phyloP scores from a whole-genome alignment of 2,329 filamentous ascomycete genomes.

The Ambrosiella xylebori region DNA sequence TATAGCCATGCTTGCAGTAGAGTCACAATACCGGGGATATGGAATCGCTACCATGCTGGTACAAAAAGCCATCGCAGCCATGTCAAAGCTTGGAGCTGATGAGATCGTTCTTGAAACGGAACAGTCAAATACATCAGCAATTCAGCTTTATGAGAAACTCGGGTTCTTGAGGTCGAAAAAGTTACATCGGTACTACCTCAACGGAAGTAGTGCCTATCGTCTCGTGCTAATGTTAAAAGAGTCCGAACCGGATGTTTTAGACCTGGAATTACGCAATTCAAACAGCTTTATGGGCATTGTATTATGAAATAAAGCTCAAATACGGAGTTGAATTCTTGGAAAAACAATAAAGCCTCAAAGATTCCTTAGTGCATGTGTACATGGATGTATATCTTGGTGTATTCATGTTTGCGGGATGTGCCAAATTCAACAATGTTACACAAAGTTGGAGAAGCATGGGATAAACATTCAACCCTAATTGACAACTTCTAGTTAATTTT shows the following conservation, averaged over 20 bases:
- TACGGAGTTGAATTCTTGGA: too few species aligned
- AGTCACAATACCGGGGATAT: constrained; percentile 58
- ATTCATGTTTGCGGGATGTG: too few species aligned
- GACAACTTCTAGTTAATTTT: too few species aligned
- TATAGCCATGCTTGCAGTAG: constrained; percentile 96
- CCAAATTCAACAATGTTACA: too few species aligned
- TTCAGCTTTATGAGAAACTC: constrained; percentile 81
- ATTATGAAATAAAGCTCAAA: too few species aligned
- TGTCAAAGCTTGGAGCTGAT: constrained; percentile 69
- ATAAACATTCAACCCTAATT: too few species aligned
- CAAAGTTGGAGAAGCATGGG: too few species aligned
- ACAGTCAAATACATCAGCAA: constrained; percentile 74
- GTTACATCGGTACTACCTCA: constrained; percentile 86
- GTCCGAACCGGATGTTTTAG: constrained; percentile 18
- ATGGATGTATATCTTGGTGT: too few species aligned
- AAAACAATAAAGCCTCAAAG: too few species aligned
- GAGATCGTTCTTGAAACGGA: constrained; percentile 95
- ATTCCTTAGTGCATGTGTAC: too few species aligned
- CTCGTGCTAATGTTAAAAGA: constrained; percentile 63
- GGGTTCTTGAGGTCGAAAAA: constrained; percentile 88
- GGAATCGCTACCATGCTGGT: constrained; percentile 83
- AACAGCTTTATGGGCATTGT: not conserved
- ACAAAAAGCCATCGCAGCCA: constrained; percentile 76
- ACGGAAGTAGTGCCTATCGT: constrained; percentile 86
- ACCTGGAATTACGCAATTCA: not conserved